Percentiles rank a stretch among this genome's conserved stretches.
Conservation (phyloP, 768 basidiomycete species). For the Suillus hirtellus region DNA sequence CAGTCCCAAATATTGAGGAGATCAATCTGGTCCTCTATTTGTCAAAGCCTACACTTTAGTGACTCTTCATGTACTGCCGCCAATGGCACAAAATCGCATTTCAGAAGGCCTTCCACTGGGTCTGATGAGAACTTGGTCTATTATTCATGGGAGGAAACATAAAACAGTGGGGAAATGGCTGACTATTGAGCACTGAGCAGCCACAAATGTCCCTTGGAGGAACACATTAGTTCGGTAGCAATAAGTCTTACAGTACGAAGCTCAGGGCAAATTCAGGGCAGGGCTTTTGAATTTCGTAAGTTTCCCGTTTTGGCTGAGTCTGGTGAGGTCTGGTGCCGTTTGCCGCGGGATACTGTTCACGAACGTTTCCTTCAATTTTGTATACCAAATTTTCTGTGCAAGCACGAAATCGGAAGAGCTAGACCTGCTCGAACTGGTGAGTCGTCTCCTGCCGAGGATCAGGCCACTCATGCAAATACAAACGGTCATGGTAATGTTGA, state of each 20-base stretch:
- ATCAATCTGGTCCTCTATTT: background rate
- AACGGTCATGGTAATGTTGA: background rate
- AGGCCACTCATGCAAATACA: background rate
- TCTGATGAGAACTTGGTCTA: too few species aligned
- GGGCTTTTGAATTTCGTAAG: background rate
- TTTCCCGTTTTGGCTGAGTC: too few species aligned
- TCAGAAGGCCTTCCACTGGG: too few species aligned
- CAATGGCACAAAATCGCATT: too few species aligned
- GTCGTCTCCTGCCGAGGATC: background rate
- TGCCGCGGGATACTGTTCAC: too few species aligned
- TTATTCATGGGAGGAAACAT: background rate
- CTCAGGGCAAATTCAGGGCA: background rate
- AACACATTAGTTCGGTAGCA: too few species aligned
- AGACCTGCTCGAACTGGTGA: background rate
- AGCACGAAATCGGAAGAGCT: background rate
- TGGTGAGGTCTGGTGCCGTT: too few species aligned
- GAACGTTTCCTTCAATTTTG: background rate
- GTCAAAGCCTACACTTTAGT: background rate
- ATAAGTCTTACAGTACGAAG: too few species aligned
- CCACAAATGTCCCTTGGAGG: background rate
- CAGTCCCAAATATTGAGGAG: background rate
- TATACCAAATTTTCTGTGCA: background rate
- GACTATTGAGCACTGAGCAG: background rate
- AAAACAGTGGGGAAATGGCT: background rate
- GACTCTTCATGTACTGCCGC: background rate